Evolutionary conservation across 495 filamentous ascomycete species (phyloP).

Genomic region (Daldinia grandis): DNA sequence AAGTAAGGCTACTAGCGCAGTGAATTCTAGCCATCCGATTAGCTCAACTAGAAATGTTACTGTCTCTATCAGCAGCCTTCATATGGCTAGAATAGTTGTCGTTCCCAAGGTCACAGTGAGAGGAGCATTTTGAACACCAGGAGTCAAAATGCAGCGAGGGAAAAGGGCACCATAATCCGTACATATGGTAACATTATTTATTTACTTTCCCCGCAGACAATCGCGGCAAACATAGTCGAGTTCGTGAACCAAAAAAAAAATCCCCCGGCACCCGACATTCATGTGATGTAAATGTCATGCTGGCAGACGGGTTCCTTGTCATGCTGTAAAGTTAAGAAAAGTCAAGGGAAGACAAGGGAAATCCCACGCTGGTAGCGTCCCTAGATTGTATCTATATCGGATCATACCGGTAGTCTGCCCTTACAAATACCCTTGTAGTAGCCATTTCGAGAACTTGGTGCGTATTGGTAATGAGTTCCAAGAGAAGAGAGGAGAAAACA

Average conservation of each 20-base stretch:
- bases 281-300: neutral
- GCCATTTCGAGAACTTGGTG: neutral
- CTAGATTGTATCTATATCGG: neutral
- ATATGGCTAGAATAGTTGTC: neutral
- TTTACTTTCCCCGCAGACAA: conserved; percentile 10
- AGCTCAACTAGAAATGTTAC: neutral
- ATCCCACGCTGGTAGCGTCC: neutral
- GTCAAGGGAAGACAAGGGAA: neutral
- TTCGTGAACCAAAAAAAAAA: conserved; percentile 6
- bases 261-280: neutral
- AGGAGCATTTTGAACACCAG: neutral
- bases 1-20: conserved; percentile 34
- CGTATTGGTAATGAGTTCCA: neutral
- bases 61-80: neutral
- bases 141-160: neutral
- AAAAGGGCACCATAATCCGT: neutral
- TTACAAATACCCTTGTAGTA: neutral
- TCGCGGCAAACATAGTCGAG: conserved; percentile 5
- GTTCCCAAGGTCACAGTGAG: neutral
- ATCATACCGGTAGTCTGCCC: neutral
- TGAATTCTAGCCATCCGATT: conserved; percentile 16
- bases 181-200: neutral
- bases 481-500: neutral
- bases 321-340: neutral
- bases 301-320: neutral